Conservation (phyloP, 805 yeast species). For the Schwanniomyces pseudopolymorphus region DNA sequence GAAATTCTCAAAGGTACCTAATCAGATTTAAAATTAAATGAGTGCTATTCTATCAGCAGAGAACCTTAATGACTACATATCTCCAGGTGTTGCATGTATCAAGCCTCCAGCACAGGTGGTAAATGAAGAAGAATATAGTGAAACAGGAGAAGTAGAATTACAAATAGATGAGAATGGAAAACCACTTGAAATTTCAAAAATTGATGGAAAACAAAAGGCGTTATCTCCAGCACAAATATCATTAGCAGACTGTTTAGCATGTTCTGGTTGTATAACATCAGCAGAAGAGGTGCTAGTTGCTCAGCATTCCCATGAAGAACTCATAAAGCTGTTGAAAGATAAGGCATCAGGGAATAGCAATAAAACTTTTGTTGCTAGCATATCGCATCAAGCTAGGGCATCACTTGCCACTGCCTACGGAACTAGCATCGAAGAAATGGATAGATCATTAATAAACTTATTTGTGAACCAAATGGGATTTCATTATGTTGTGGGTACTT, state of each 20-base stretch:
- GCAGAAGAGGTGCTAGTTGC: constrained; percentile 95
- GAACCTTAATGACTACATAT: constrained; percentile 90
- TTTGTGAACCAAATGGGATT: constrained; percentile 66
- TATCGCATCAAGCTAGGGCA: constrained; percentile 84
- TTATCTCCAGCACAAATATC: constrained; percentile 84
- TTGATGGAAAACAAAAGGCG: constrained; percentile 49
- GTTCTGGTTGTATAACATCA: constrained; percentile 95
- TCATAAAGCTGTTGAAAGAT: constrained; percentile 56
- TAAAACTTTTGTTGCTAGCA: constrained; percentile 65
- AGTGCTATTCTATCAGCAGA: constrained; percentile 85
- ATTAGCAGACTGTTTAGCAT: constrained; percentile 90
- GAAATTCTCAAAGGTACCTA: not conserved
- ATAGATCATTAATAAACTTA: constrained; percentile 57
- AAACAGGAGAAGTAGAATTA: constrained; percentile 47
- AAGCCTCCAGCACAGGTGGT: constrained; percentile 56
- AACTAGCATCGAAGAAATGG: constrained; percentile 54
- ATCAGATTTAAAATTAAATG: constrained; percentile 42
- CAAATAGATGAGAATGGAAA: constrained; percentile 58
- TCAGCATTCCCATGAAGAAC: constrained; percentile 82
- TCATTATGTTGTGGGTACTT: constrained; percentile 76
- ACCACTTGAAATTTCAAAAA: constrained; percentile 67
- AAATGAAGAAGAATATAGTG: constrained; percentile 16
- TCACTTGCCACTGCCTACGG: constrained; percentile 72
- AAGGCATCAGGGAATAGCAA: constrained; percentile 16
- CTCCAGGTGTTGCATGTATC: constrained; percentile 93